Evolutionary conservation across 2,329 filamentous ascomycete genomes (phyloP).

Genomic region (Ophiostoma piceae): DNA sequence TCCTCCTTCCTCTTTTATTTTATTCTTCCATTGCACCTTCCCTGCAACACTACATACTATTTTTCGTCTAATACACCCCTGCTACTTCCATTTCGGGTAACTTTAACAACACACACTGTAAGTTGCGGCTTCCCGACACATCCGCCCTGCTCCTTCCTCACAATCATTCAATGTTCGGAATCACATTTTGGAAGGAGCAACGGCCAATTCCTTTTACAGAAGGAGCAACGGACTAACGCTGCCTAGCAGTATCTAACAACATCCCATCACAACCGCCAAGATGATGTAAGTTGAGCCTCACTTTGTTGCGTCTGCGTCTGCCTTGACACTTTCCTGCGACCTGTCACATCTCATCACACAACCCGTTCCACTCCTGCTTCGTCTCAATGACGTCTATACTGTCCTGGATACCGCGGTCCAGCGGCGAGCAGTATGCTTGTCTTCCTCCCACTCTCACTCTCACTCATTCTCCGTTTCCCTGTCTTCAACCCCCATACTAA

Average conservation of each 20-base stretch:
- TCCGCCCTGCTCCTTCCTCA: constrained; percentile 16
- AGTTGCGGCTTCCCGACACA: constrained; percentile 20
- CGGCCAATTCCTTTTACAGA: constrained; percentile 12
- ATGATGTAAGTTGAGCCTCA: constrained; percentile 24
- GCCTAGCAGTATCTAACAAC: not conserved
- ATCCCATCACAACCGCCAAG: constrained; percentile 19
- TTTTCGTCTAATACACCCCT: constrained; percentile 14
- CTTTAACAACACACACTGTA: constrained; percentile 15
- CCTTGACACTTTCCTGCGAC: not conserved
- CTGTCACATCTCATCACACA: not conserved
- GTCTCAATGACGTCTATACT: constrained; percentile 16
- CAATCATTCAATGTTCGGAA: not conserved
- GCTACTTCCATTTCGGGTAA: constrained; percentile 20
- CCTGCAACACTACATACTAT: constrained; percentile 14
- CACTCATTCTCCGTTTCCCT: not conserved
- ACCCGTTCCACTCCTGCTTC: not conserved
- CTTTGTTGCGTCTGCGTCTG: not conserved
- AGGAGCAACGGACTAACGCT: constrained; percentile 22
- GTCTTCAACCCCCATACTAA: not conserved
- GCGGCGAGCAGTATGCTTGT: constrained; percentile 24
- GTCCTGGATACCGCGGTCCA: constrained; percentile 26
- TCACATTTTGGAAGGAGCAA: not conserved
- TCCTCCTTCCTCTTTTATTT: constrained; percentile 11
- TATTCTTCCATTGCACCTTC: constrained; percentile 9
- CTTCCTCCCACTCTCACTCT: not conserved